Conservation (phyloP, 192 early-diverging fungal genomes). For the Piromyces finnis region DNA sequence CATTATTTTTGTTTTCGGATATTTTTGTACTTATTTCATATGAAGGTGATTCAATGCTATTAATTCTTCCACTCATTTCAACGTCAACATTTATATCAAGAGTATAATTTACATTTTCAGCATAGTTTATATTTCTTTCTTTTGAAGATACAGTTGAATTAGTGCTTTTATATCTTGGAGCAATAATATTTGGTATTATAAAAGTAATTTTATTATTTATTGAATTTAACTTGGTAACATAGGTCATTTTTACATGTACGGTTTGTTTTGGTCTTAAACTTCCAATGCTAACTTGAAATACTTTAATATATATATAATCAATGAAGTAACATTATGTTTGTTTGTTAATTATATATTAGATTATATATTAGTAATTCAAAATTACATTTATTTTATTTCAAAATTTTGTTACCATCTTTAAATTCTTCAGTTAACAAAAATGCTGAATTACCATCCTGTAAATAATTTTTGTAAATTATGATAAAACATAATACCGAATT, state of each 20-base stretch:
- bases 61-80: slow-evolving; percentile 9
- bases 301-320: background rate
- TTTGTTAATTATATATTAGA: no score
- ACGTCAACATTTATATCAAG: slow-evolving; percentile 5
- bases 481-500: no score
- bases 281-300: slow-evolving; percentile 26
- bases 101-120: background rate
- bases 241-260: slow-evolving; percentile 17
- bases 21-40: slow-evolving; percentile 8
- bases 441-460: slow-evolving; percentile 2
- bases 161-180: slow-evolving; percentile 13
- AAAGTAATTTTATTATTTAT: slow-evolving; percentile 24
- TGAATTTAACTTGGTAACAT: slow-evolving; percentile 21
- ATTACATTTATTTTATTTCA: no score
- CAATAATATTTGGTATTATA: slow-evolving; percentile 15
- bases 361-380: no score
- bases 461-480: no score
- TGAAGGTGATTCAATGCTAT: slow-evolving; percentile 19
- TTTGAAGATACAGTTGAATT: background rate
- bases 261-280: slow-evolving; percentile 15
- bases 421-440: slow-evolving; percentile 2
- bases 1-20: slow-evolving; percentile 4
- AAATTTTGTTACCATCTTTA: slow-evolving; percentile 8
- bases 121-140: background rate
- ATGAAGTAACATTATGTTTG: no score